Evolutionary conservation across 2,329 filamentous ascomycete species (phyloP).

Genomic region (Ophiocordyceps robertsii): DNA sequence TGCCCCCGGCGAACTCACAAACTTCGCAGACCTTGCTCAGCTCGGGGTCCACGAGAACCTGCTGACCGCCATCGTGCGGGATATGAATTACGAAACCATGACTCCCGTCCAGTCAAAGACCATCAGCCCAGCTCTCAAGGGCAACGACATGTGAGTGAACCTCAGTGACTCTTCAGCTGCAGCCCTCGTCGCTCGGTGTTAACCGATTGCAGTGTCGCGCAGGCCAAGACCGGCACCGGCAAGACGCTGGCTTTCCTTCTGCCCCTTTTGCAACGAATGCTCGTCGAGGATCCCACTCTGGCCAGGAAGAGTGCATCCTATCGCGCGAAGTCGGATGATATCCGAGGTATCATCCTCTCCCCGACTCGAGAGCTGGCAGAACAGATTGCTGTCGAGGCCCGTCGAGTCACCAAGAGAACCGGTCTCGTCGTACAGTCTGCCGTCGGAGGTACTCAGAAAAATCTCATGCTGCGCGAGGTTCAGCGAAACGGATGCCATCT

Average conservation of each 20-base stretch:
- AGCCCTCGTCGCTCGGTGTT: neutral
- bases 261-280: slow-evolving; percentile 69
- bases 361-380: slow-evolving; percentile 71
- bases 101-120: slow-evolving; percentile 83
- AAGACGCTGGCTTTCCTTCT: slow-evolving; percentile 92
- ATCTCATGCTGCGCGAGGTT: slow-evolving; percentile 50
- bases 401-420: slow-evolving; percentile 49
- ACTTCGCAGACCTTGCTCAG: slow-evolving; percentile 30
- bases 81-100: slow-evolving; percentile 73
- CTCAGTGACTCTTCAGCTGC: neutral
- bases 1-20: slow-evolving; percentile 14
- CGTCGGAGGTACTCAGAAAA: slow-evolving; percentile 85
- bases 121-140: slow-evolving; percentile 65
- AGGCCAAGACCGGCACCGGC: slow-evolving; percentile 93
- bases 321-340: slow-evolving; percentile 36
- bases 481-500: slow-evolving; percentile 71
- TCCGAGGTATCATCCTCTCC: slow-evolving; percentile 60
- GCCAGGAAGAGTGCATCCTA: slow-evolving; percentile 26
- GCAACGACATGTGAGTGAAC: slow-evolving; percentile 62
- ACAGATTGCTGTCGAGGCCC: slow-evolving; percentile 71
- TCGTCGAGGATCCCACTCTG: slow-evolving; percentile 49
- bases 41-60: slow-evolving; percentile 49
- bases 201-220: slow-evolving; percentile 52
- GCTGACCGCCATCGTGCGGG: slow-evolving; percentile 52
- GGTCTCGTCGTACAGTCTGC: slow-evolving; percentile 58